Evolutionary conservation across 805 yeast genomes (phyloP), one percentile per base, ranked within the genome.

Genomic region (Candida lessepsii): DNA sequence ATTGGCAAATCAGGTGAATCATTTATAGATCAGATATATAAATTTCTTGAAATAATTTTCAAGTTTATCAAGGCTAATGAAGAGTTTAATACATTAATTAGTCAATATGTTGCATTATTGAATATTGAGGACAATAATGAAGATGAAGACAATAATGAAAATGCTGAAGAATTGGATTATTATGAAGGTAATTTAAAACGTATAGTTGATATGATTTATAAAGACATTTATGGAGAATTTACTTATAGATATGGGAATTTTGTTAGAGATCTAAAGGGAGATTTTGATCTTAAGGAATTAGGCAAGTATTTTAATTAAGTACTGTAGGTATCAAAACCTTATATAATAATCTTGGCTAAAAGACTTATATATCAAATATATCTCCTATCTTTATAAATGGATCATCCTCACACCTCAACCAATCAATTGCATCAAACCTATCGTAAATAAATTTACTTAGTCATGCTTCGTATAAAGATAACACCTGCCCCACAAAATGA

Each of bases 251-350:
- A 74, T 29, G 65, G 63, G 28, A 49, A 57, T 3, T 74, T 82
- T 40, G 66, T 70, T 0, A 68, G 61, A 30, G 87, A 81, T 49
- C 58, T 83, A 39, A 67, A 70, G n/a, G 57, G 63, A 19, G 87
- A 82, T 47, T 57, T 67, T 9, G 76, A 72, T 18, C 52, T 83
- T 37, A 63, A 70, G 37, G 73, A 62, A 36, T 61, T 83, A 19
- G 46, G 51, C 14, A 43, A 44, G 23, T 29, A 43, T 11, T 43
- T 48, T 9, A 30, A n/a, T n/a, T n/a, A n/a, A n/a, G n/a, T n/a
- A n/a, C n/a, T n/a, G n/a, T n/a, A n/a, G n/a, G n/a, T n/a, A n/a
- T n/a, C n/a, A n/a, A n/a, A n/a, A n/a, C n/a, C n/a, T n/a, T n/a
- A n/a, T n/a, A n/a, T n/a, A n/a, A n/a, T n/a, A n/a, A n/a, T n/a